phyloP scores from a whole-genome alignment of 2,329 filamentous ascomycete species.

The Monilinia fructigena region DNA sequence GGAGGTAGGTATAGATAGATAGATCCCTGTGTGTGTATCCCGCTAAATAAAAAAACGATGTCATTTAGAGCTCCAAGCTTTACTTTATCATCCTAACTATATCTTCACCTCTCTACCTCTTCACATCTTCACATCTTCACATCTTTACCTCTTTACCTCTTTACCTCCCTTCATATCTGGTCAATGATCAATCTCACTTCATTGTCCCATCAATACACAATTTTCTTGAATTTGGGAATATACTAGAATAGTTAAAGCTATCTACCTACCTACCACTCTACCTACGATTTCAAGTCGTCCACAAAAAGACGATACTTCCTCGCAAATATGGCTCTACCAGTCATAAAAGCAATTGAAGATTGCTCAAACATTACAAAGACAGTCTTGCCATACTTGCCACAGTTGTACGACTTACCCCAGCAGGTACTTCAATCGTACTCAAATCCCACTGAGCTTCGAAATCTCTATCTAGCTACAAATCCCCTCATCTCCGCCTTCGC shows the following conservation, averaged over 20 bases:
- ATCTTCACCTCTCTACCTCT: neutral
- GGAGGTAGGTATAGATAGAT: neutral
- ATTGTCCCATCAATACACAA: neutral
- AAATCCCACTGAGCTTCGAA: slow-evolving; percentile 60
- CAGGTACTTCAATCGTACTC: slow-evolving; percentile 59
- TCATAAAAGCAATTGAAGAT: slow-evolving; percentile 67
- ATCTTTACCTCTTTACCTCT: neutral
- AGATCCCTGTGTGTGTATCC: neutral
- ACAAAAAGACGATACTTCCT: neutral
- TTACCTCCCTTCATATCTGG: neutral
- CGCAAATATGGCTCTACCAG: slow-evolving; percentile 61
- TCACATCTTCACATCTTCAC: neutral
- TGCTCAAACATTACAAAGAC: slow-evolving; percentile 74
- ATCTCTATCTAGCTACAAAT: slow-evolving; percentile 81
- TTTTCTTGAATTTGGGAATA: neutral
- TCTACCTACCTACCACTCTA: no score
- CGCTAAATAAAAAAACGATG: neutral
- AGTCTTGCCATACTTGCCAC: slow-evolving; percentile 70
- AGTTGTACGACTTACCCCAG: slow-evolving; percentile 68
- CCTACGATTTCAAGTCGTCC: neutral
- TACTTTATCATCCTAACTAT: neutral
- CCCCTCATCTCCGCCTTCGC: slow-evolving; percentile 75
- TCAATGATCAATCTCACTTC: neutral
- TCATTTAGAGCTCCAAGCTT: slow-evolving; percentile 1
- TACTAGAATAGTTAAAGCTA: neutral